phyloP scores from a whole-genome alignment of 139 green algal genomes.

The Chlamydomonas urium region DNA sequence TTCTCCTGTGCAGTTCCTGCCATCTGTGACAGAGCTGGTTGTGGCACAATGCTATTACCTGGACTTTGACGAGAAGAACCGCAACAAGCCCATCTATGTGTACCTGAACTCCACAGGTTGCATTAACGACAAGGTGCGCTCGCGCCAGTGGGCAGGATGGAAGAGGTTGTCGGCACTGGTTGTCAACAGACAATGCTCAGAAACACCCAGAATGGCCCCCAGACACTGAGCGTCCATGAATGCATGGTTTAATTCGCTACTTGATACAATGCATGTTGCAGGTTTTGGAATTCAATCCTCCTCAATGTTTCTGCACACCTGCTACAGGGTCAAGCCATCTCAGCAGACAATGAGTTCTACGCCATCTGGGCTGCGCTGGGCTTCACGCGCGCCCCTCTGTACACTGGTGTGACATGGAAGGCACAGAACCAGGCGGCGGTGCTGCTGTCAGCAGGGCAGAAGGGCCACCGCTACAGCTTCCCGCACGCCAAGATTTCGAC shows the following conservation, averaged over 20 bases:
- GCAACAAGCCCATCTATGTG: slow-evolving; percentile 78
- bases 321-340: slow-evolving; percentile 17
- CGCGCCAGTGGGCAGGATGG: too few relatives aligned
- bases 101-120: slow-evolving; percentile 86
- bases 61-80: slow-evolving; percentile 68
- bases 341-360: slow-evolving; percentile 61
- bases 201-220: too few relatives aligned
- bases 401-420: slow-evolving; percentile 62
- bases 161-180: too few relatives aligned
- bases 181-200: too few relatives aligned
- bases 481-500: slow-evolving; percentile 59
- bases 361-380: slow-evolving; percentile 62
- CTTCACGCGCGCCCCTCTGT: slow-evolving; percentile 57
- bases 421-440: slow-evolving; percentile 62
- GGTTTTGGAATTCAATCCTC: too few relatives aligned
- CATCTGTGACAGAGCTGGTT: slow-evolving; percentile 80
- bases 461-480: slow-evolving; percentile 59
- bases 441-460: slow-evolving; percentile 48
- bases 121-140: slow-evolving; percentile 58
- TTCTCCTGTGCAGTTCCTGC: slow-evolving; percentile 52
- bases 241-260: too few relatives aligned
- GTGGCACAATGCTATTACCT: slow-evolving; percentile 84
- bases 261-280: too few relatives aligned
- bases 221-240: too few relatives aligned
- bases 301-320: too few relatives aligned